Conservation (phyloP, 768 basidiomycete genomes). For the Coprinopsis marcescibilis region DNA sequence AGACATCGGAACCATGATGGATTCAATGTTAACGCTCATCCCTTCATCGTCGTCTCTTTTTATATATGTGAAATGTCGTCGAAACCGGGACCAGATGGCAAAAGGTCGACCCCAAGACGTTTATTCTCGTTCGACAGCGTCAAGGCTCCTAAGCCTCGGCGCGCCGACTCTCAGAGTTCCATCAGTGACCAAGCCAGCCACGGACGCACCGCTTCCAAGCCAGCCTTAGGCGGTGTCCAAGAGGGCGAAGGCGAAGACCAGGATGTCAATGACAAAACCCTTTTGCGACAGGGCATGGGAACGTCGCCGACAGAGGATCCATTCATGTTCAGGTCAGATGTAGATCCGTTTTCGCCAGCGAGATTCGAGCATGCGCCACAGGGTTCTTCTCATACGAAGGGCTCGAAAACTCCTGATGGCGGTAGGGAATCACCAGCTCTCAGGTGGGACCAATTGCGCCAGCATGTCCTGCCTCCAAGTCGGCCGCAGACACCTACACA, state of each 20-base stretch:
- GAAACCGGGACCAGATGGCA: slow-evolving; percentile 2
- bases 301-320: slow-evolving; percentile 8
- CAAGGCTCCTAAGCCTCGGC: slow-evolving; percentile 6
- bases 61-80: slow-evolving; percentile 5
- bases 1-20: no score
- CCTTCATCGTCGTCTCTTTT: no score
- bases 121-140: slow-evolving; percentile 10
- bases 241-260: neutral
- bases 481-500: slow-evolving; percentile 22
- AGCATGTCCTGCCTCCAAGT: slow-evolving; percentile 40
- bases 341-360: neutral
- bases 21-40: no score
- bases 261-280: neutral
- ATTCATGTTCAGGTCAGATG: slow-evolving; percentile 1
- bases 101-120: slow-evolving; percentile 1
- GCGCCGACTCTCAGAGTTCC: slow-evolving; percentile 3
- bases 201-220: slow-evolving; percentile 3
- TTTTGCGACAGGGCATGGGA: neutral
- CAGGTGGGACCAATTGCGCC: slow-evolving; percentile 49
- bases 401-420: slow-evolving; percentile 7
- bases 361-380: neutral
- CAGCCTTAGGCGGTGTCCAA: neutral
- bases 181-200: slow-evolving; percentile 1
- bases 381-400: neutral
- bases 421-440: neutral